These are phyloP conservation scores for Sphagnum tenellum DNA, from an alignment of 225 moss, liverwort and hornwort species.

Conservation along the genomic window DNA sequence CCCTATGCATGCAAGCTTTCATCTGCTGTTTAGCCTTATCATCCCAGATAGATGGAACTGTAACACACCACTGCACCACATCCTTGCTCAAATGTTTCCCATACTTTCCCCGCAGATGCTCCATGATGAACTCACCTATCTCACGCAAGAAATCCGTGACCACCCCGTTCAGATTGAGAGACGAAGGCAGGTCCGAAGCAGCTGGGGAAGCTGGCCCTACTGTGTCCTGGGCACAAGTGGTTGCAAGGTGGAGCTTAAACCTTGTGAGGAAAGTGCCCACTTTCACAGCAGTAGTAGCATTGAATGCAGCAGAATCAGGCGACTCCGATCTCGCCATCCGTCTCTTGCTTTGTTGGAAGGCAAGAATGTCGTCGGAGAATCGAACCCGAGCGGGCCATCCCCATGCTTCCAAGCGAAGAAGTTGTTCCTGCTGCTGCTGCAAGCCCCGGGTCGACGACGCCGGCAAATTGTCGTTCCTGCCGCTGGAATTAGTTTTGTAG, in stretches of 20 bases:
- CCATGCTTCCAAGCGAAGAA: no score
- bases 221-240: background rate
- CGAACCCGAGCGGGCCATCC: no score
- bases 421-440: no score
- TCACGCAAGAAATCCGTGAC: conserved; percentile 1
- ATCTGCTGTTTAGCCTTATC: conserved; percentile 13
- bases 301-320: no score
- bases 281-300: no score
- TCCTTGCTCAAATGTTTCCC: conserved; percentile 3
- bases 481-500: no score
- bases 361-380: no score
- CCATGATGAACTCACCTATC: background rate
- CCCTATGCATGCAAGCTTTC: conserved; percentile 9
- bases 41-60: conserved; percentile 23
- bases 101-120: background rate
- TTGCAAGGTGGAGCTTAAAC: conserved; percentile 4
- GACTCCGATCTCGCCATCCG: background rate
- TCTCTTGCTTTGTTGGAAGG: no score
- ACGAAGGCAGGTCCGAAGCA: background rate
- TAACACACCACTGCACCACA: conserved; percentile 20
- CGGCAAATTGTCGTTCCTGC: no score
- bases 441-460: no score
- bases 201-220: no score
- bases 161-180: background rate
- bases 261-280: background rate